Evolutionary conservation across 2,329 filamentous ascomycete species (phyloP).

Genomic region (Chaetomium sp.): DNA sequence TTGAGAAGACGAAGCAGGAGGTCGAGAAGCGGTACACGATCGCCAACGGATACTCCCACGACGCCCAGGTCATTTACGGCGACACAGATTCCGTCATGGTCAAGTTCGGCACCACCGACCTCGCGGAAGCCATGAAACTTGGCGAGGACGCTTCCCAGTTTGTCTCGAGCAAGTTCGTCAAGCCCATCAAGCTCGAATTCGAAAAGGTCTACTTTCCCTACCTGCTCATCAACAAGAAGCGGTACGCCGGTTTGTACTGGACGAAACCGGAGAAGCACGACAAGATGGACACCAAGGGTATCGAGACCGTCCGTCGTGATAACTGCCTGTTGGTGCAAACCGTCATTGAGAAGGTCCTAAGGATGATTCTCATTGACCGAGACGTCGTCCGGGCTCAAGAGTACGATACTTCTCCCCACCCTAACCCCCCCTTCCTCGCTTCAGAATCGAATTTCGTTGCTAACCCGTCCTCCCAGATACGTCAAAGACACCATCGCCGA

Average conservation of each 20-base stretch:
- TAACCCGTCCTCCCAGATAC: slow-evolving; percentile 58
- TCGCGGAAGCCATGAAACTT: slow-evolving; percentile 85
- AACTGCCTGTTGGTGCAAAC: slow-evolving; percentile 94
- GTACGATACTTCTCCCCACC: slow-evolving; percentile 47
- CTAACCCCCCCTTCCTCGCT: not conserved
- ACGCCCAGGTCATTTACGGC: slow-evolving; percentile 96
- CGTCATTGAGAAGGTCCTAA: slow-evolving; percentile 91
- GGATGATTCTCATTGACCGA: slow-evolving; percentile 91
- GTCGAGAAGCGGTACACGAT: slow-evolving; percentile 87
- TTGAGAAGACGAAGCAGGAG: slow-evolving; percentile 95
- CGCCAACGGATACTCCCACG: slow-evolving; percentile 87
- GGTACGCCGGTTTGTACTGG: slow-evolving; percentile 97
- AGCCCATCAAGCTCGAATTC: slow-evolving; percentile 98
- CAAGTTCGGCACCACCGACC: slow-evolving; percentile 86
- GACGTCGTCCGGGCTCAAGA: slow-evolving; percentile 88
- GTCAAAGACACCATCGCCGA: slow-evolving; percentile 96
- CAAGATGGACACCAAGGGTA: slow-evolving; percentile 99
- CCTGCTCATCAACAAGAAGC: slow-evolving; percentile 98
- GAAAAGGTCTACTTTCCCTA: slow-evolving; percentile 99
- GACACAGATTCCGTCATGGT: slow-evolving; percentile 99
- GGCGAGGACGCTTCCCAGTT: slow-evolving; percentile 86
- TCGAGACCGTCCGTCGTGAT: slow-evolving; percentile 94
- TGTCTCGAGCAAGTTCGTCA: slow-evolving; percentile 88
- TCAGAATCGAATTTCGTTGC: not conserved
- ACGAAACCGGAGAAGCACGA: slow-evolving; percentile 91